phyloP scores from a whole-genome alignment of 163 green algal genomes.

The Botryococcus braunii region DNA sequence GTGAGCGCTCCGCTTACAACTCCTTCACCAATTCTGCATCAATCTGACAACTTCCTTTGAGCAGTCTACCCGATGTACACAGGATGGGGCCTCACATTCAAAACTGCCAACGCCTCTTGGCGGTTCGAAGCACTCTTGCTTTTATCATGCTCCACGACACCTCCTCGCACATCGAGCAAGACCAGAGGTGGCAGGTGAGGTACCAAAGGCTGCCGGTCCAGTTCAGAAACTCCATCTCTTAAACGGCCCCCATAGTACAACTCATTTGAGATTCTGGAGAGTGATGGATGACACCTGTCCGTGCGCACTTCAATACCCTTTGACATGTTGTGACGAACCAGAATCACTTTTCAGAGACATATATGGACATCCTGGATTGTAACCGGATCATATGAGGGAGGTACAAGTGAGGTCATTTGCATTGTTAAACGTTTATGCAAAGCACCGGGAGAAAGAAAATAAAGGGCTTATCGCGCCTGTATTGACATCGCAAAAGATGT shows the following conservation, averaged over 20 bases:
- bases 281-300: conserved; percentile 60
- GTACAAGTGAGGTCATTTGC: too few species aligned
- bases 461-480: conserved; percentile 40
- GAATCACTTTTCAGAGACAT: too few species aligned
- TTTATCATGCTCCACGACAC: conserved; percentile 17
- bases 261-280: conserved; percentile 58
- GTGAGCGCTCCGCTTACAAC: not conserved
- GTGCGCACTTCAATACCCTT: not conserved
- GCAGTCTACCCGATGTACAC: not conserved
- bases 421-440: too few species aligned
- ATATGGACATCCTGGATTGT: too few species aligned
- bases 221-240: conserved; percentile 49
- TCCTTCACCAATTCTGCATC: not conserved
- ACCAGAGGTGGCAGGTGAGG: conserved; percentile 43
- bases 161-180: conserved; percentile 45
- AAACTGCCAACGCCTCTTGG: conserved; percentile 31
- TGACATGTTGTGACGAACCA: not conserved
- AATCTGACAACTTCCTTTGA: not conserved
- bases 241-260: conserved; percentile 73
- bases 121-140: conserved; percentile 31
- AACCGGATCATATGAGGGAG: too few species aligned
- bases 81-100: conserved; percentile 14
- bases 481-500: conserved; percentile 72
- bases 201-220: conserved; percentile 44
- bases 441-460: not conserved